Evolutionary conservation across 257 asterid species (phyloP).

Genomic region (Solanum arcanum): DNA sequence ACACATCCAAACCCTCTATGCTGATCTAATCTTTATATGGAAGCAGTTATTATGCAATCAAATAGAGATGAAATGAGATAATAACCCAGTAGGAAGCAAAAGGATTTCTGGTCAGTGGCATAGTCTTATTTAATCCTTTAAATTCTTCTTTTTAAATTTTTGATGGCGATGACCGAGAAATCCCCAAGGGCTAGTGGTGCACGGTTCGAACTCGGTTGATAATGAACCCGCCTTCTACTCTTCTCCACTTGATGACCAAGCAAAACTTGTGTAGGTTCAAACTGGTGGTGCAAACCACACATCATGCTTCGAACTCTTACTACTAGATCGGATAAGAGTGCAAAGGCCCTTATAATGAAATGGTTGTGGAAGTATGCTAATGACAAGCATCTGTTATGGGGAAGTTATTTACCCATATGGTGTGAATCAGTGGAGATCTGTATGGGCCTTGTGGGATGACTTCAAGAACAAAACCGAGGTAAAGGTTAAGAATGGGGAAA

Average conservation of each 20-base stretch:
- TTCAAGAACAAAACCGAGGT: neutral
- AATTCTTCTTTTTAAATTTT: neutral
- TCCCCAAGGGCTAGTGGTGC: neutral
- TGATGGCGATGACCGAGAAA: neutral
- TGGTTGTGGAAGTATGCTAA: neutral
- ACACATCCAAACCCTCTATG: neutral
- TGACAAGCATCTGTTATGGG: neutral
- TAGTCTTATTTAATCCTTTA: neutral
- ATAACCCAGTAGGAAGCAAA: neutral
- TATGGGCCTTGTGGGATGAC: neutral
- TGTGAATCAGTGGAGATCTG: neutral
- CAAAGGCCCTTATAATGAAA: neutral
- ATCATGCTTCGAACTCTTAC: neutral
- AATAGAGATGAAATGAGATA: neutral
- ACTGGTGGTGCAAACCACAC: neutral
- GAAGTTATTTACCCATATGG: neutral
- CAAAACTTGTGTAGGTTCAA: neutral
- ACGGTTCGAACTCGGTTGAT: neutral
- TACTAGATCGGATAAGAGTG: neutral
- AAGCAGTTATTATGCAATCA: neutral
- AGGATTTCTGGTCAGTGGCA: neutral
- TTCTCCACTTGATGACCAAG: neutral
- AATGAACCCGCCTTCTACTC: neutral
- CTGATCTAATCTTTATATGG: neutral
- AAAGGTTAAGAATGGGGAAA: neutral